A percentile compares a stretch with the other conserved stretches of the same genome.
These are phyloP conservation scores for Nicotiana attenuata DNA, from an alignment of 257 asterid species.

Conservation along the genomic window DNA sequence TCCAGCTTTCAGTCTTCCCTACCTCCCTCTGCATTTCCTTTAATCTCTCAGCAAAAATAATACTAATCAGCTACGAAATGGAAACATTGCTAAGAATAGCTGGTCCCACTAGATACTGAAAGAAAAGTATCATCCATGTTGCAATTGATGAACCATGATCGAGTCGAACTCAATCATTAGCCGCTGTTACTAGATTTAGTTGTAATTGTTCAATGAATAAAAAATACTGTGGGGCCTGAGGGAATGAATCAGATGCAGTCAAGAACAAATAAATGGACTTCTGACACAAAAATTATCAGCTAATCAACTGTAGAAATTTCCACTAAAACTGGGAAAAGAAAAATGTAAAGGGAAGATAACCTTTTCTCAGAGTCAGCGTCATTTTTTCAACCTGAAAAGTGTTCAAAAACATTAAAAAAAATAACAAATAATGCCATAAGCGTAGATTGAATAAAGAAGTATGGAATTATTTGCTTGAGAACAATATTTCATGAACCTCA, in stretches of 20 bases:
- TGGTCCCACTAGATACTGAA: background rate
- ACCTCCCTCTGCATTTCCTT: background rate
- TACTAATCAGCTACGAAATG: background rate
- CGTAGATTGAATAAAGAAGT: background rate
- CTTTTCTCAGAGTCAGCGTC: constrained; percentile 90
- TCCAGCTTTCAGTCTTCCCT: background rate
- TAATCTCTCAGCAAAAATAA: no score
- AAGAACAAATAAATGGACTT: background rate
- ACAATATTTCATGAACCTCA: background rate
- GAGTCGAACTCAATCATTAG: background rate
- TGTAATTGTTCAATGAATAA: background rate
- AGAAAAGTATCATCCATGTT: background rate
- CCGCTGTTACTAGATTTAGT: background rate
- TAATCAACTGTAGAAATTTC: background rate
- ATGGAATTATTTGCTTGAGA: background rate
- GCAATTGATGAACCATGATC: background rate
- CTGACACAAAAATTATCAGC: background rate
- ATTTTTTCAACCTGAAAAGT: constrained; percentile 76
- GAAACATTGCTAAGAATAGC: background rate
- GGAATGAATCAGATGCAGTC: background rate
- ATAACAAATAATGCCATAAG: background rate
- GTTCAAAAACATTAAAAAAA: constrained; percentile 3
- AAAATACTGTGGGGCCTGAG: background rate
- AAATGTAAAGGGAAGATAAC: constrained; percentile 25
- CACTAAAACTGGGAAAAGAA: background rate